A percentile compares a stretch with the other conserved stretches of the same genome.
phyloP scores from a whole-genome alignment of 495 filamentous ascomycete genomes.

The Clohesyomyces aquaticus region DNA sequence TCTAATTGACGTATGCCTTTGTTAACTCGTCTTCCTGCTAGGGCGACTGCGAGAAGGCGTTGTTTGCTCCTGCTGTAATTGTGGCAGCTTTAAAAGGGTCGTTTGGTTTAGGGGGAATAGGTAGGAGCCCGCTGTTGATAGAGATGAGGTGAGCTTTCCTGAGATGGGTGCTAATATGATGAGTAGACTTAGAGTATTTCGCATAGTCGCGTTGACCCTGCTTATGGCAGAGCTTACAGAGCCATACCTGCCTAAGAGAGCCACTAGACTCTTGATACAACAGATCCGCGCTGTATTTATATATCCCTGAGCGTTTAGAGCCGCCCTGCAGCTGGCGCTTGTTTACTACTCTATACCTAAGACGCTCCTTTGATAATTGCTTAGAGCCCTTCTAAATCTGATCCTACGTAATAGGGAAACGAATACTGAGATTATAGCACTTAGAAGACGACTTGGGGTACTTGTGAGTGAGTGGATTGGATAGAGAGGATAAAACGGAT shows the following conservation, averaged over 20 bases:
- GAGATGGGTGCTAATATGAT: conserved; percentile 6
- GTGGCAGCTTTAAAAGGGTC: conserved; percentile 4
- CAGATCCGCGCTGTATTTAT: conserved; percentile 2
- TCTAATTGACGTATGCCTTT: conserved; percentile 5
- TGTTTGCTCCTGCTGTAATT: conserved; percentile 5
- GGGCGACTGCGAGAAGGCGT: conserved; percentile 1
- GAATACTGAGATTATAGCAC: background rate
- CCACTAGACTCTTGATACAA: conserved; percentile 3
- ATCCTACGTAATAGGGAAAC: conserved; percentile 4
- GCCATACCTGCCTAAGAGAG: background rate
- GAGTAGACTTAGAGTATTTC: conserved; percentile 3
- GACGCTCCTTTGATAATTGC: conserved; percentile 4
- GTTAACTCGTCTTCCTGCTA: conserved; percentile 2
- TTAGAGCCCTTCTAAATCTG: conserved; percentile 1
- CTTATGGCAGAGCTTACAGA: conserved; percentile 1
- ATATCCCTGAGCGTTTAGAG: conserved; percentile 4
- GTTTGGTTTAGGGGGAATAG: background rate
- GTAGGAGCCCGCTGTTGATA: background rate
- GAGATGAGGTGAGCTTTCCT: conserved; percentile 1
- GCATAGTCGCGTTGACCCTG: conserved; percentile 4
- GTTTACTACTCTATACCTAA: conserved; percentile 5
- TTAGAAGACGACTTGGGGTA: background rate
- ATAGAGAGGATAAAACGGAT: background rate
- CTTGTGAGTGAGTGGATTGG: background rate
- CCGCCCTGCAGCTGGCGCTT: conserved; percentile 1